phyloP scores from a whole-genome alignment of 2,329 filamentous ascomycete genomes.

The Colletotrichum viniferum region DNA sequence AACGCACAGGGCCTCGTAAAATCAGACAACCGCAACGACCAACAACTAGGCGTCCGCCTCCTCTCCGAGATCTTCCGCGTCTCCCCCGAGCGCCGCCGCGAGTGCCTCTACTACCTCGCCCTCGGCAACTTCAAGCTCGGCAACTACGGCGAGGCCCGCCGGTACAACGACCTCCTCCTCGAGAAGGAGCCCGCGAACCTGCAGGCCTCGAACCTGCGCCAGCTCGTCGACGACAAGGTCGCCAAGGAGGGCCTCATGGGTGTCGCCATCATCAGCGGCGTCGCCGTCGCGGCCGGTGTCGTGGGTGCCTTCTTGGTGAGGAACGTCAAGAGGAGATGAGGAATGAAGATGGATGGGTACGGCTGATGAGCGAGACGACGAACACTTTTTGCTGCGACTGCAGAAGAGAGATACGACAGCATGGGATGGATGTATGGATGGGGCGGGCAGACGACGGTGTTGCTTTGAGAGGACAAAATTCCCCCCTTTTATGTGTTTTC shows the following conservation, averaged over 20 bases:
- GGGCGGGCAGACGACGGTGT: not conserved
- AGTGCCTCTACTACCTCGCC: slow-evolving; percentile 98
- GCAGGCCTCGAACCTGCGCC: slow-evolving; percentile 84
- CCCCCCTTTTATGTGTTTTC: not conserved
- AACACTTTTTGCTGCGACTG: not conserved
- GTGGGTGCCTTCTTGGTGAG: slow-evolving; percentile 86
- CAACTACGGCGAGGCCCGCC: slow-evolving; percentile 92
- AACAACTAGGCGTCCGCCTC: slow-evolving; percentile 92
- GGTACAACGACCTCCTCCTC: slow-evolving; percentile 91
- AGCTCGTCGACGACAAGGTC: slow-evolving; percentile 94
- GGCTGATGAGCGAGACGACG: not conserved
- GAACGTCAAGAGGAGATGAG: slow-evolving; percentile 67
- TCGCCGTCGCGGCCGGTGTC: slow-evolving; percentile 91
- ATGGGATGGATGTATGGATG: not conserved
- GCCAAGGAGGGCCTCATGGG: slow-evolving; percentile 93
- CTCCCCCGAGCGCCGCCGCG: slow-evolving; percentile 88
- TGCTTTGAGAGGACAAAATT: not conserved
- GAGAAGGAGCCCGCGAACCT: slow-evolving; percentile 91
- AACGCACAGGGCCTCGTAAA: slow-evolving; percentile 84
- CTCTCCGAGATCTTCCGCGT: slow-evolving; percentile 96
- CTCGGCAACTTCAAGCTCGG: slow-evolving; percentile 98
- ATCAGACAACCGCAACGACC: slow-evolving; percentile 80
- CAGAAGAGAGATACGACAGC: not conserved
- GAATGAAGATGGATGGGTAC: not conserved
- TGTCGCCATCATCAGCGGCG: slow-evolving; percentile 91